A percentile compares a stretch with the other conserved stretches of the same genome.
Evolutionary conservation across 208 protist genomes (phyloP).

Genomic region (Kentomonas sorsogonicus): DNA sequence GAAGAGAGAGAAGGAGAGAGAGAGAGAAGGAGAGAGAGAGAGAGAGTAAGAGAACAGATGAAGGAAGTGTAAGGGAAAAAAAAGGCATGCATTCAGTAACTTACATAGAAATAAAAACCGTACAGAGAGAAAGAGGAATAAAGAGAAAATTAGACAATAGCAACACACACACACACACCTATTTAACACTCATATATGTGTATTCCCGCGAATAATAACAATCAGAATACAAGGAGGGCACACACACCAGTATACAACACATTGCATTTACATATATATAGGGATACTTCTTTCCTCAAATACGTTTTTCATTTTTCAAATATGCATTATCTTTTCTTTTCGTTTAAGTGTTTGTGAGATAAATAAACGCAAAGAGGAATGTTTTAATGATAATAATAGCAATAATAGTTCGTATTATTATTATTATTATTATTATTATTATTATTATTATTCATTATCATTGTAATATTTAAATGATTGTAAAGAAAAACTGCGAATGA

Average conservation of each 20-base stretch:
- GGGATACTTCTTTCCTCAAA: not conserved
- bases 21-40: no score
- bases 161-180: no score
- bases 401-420: no score
- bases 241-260: conserved; percentile 5
- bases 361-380: conserved; percentile 9
- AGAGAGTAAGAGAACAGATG: conserved; percentile 2
- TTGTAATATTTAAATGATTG: no score
- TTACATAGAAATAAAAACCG: no score
- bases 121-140: no score
- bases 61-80: conserved; percentile 7
- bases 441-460: conserved; percentile 14
- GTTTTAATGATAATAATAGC: no score
- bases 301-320: conserved; percentile 3
- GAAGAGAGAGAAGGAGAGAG: no score
- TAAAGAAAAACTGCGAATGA: no score
- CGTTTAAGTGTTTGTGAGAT: not conserved
- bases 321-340: conserved; percentile 12
- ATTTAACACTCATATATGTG: no score
- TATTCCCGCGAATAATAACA: no score
- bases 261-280: conserved; percentile 3
- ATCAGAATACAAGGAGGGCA: not conserved
- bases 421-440: conserved; percentile 11
- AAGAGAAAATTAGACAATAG: no score
- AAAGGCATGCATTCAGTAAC: not conserved